Conservation (phyloP, 2,329 filamentous ascomycete species). For the Emericellopsis cladophorae region DNA sequence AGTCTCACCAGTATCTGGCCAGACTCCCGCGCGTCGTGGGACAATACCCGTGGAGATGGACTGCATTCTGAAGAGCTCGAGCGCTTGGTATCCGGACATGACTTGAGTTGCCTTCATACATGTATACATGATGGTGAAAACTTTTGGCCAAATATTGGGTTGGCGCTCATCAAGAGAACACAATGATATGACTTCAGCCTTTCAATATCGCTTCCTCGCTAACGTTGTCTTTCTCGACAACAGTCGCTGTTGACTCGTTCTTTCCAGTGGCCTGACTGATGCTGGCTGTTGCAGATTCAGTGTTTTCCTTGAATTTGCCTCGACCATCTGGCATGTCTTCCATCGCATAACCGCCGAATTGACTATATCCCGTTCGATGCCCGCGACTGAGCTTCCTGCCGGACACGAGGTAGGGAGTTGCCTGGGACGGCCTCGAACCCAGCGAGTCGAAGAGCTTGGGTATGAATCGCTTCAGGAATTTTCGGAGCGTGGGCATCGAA, state of each 20-base stretch:
- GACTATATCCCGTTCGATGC: neutral
- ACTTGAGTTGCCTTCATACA: too few species aligned
- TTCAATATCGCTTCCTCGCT: too few species aligned
- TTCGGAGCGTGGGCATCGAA: slow-evolving; percentile 22
- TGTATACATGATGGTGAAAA: too few species aligned
- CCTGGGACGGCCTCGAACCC: neutral
- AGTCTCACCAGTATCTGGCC: slow-evolving; percentile 10
- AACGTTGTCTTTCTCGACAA: too few species aligned
- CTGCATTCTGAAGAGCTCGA: slow-evolving; percentile 1
- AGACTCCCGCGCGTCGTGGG: neutral
- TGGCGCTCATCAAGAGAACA: too few species aligned
- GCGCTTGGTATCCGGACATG: slow-evolving; percentile 2
- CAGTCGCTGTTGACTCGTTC: too few species aligned
- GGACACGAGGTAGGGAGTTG: neutral
- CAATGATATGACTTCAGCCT: too few species aligned
- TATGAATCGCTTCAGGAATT: slow-evolving; percentile 18
- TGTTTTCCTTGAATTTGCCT: too few species aligned
- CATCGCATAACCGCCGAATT: neutral
- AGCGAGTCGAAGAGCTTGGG: slow-evolving; percentile 10
- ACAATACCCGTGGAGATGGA: neutral
- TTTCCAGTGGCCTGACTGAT: too few species aligned
- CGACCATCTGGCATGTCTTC: too few species aligned
- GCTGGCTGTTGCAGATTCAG: too few species aligned
- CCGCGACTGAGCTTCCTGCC: neutral
- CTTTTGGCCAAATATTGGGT: too few species aligned